Evolutionary conservation across 495 filamentous ascomycete species (phyloP).

Genomic region (Penicillium dipodomyicola): DNA sequence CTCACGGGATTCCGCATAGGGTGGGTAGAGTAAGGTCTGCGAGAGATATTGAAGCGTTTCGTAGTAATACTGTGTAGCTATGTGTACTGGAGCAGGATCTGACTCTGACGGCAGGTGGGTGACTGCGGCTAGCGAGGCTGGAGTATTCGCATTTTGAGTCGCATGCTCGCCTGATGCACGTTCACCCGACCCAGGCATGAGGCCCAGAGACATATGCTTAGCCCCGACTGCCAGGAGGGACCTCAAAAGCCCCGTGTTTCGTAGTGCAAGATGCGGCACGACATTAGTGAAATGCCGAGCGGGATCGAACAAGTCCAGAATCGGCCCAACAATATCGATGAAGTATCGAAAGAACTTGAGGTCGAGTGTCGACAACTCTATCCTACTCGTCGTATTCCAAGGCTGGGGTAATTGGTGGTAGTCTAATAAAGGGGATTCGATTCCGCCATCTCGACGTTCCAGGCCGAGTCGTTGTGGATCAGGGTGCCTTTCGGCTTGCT

Average conservation of each 20-base stretch:
- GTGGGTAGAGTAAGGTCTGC: conserved; percentile 20
- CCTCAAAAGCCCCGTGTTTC: conserved; percentile 19
- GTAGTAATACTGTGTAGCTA: conserved; percentile 22
- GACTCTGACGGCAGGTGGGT: not conserved
- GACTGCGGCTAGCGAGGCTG: not conserved
- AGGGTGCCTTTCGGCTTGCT: no score
- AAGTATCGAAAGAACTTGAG: conserved; percentile 10
- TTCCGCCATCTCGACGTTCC: no score
- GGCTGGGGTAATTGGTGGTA: not conserved
- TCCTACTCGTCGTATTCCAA: conserved; percentile 7
- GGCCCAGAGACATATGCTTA: conserved; percentile 19
- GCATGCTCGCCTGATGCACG: not conserved
- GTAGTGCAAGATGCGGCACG: conserved; percentile 21
- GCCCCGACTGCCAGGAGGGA: conserved; percentile 19
- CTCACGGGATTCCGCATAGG: conserved; percentile 21
- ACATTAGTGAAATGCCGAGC: conserved; percentile 17
- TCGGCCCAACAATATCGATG: conserved; percentile 10
- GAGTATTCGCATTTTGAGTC: no score
- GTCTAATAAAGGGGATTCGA: conserved; percentile 8
- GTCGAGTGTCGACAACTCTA: conserved; percentile 9
- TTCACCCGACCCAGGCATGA: not conserved
- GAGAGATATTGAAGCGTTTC: conserved; percentile 25
- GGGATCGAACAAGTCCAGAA: conserved; percentile 22
- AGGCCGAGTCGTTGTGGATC: no score
- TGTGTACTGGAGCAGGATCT: conserved; percentile 1